Evolutionary conservation across 116 monocot species (phyloP).

Genomic region (Posidonia oceanica): DNA sequence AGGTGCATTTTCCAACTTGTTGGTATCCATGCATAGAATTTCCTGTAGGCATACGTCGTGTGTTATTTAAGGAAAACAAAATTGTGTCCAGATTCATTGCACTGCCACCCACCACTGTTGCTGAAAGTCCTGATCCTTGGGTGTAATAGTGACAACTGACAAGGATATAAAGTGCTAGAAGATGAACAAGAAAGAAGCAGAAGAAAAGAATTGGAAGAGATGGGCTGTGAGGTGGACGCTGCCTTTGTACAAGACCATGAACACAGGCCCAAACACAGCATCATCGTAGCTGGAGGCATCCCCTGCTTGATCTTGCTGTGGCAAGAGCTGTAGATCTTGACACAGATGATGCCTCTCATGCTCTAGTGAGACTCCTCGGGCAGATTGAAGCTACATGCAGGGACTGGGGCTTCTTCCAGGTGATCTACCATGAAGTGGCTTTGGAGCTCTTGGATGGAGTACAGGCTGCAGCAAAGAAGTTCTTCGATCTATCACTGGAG

Average conservation of each 20-base stretch:
- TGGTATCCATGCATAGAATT: background rate
- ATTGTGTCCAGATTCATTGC: background rate
- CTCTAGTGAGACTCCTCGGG: background rate
- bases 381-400: too few relatives aligned
- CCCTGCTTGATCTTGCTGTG: slow-evolving; percentile 59
- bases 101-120: background rate
- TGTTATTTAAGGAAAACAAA: background rate
- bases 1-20: background rate
- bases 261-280: slow-evolving; percentile 18
- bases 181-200: background rate
- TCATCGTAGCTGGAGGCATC: slow-evolving; percentile 28
- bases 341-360: slow-evolving; percentile 34
- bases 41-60: too few relatives aligned
- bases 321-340: background rate
- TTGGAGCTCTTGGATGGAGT: background rate
- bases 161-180: background rate
- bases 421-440: slow-evolving; percentile 54
- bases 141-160: too few relatives aligned
- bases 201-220: background rate
- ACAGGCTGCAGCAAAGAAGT: too few relatives aligned
- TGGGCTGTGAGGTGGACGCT: slow-evolving; percentile 36
- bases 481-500: too few relatives aligned
- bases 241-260: slow-evolving; percentile 54
- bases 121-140: background rate
- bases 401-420: slow-evolving; percentile 76